Conservation (phyloP, 1,284 basidiomycete species). For the Austropuccinia psidii region DNA sequence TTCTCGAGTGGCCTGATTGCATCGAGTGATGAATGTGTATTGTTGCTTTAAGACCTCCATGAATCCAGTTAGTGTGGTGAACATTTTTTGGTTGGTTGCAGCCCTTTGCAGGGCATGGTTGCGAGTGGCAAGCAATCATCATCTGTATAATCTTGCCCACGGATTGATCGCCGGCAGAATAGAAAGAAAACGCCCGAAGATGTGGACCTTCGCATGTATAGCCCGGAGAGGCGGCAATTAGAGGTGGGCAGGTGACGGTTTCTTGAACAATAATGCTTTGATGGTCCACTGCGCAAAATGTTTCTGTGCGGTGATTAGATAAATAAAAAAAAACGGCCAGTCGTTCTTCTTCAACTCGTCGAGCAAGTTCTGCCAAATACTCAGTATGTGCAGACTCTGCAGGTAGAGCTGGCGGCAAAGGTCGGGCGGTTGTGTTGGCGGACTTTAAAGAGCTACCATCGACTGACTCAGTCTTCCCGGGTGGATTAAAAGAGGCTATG, state of each 20-base stretch:
- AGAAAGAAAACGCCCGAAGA: slow-evolving; percentile 28
- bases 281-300: slow-evolving; percentile 84
- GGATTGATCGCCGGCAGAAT: slow-evolving; percentile 36
- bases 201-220: slow-evolving; percentile 34
- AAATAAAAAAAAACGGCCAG: slow-evolving; percentile 75
- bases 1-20: slow-evolving; percentile 49
- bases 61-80: slow-evolving; percentile 34
- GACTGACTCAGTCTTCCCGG: background rate
- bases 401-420: background rate
- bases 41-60: slow-evolving; percentile 45
- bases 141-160: slow-evolving; percentile 54
- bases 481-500: background rate
- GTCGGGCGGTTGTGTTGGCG: background rate
- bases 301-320: slow-evolving; percentile 76
- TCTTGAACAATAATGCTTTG: slow-evolving; percentile 74
- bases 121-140: slow-evolving; percentile 34
- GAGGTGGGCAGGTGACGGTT: slow-evolving; percentile 60
- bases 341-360: slow-evolving; percentile 68
- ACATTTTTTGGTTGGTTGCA: slow-evolving; percentile 32
- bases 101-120: slow-evolving; percentile 30
- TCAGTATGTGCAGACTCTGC: slow-evolving; percentile 23
- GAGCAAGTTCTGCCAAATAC: slow-evolving; percentile 38
- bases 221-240: slow-evolving; percentile 42
- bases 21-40: slow-evolving; percentile 84
- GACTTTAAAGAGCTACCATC: slow-evolving; percentile 3